Evolutionary conservation across 257 asterid genomes (phyloP).

Genomic region (Nemophila menziesii): DNA sequence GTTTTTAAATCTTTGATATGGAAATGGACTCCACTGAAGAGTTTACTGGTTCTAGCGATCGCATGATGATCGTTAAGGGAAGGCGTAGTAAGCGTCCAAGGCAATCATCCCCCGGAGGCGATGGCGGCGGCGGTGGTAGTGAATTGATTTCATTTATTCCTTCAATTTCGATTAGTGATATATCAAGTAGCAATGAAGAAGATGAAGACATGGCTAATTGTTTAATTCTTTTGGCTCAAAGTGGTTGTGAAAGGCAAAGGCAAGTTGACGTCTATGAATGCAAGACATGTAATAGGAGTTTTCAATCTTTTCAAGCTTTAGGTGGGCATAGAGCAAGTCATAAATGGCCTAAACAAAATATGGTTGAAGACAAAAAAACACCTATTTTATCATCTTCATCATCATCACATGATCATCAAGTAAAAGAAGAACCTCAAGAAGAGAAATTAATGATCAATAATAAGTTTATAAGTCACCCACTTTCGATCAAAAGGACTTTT

Average conservation of each 20-base stretch:
- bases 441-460: constrained; percentile 12
- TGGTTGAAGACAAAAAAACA: constrained; percentile 19
- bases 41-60: constrained; percentile 30
- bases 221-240: constrained; percentile 65
- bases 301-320: constrained; percentile 74
- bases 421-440: neutral
- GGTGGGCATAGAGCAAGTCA: constrained; percentile 93
- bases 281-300: constrained; percentile 63
- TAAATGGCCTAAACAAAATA: constrained; percentile 40
- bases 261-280: constrained; percentile 60
- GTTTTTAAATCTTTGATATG: neutral
- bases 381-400: neutral
- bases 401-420: constrained; percentile 3
- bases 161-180: constrained; percentile 12
- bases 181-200: constrained; percentile 34
- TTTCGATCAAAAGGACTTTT: neutral
- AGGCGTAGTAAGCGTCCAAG: constrained; percentile 53
- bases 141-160: constrained; percentile 1
- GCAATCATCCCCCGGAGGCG: constrained; percentile 22
- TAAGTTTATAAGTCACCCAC: too few species aligned
- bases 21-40: constrained; percentile 31
- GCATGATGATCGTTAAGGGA: constrained; percentile 32
- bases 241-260: constrained; percentile 33
- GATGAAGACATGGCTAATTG: constrained; percentile 89
- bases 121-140: constrained; percentile 17